Conservation (phyloP, 1,284 basidiomycete genomes). For the Trametes pubescens region DNA sequence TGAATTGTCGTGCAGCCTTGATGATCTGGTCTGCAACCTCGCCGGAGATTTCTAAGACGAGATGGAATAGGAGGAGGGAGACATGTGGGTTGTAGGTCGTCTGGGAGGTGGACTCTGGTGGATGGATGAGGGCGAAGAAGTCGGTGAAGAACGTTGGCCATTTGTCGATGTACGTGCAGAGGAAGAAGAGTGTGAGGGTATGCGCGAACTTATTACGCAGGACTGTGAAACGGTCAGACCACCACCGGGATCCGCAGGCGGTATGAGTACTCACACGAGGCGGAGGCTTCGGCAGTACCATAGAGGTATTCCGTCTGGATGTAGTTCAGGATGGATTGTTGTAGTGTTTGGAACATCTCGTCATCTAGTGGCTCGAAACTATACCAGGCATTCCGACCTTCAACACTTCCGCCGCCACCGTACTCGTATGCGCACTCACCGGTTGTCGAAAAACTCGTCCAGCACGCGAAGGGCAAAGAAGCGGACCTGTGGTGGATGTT, state of each 20-base stretch:
- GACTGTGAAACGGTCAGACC: conserved; percentile 53
- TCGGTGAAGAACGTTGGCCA: conserved; percentile 87
- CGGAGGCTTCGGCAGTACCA: conserved; percentile 77
- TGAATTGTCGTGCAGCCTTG: conserved; percentile 82
- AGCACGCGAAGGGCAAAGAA: conserved; percentile 89
- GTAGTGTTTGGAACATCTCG: conserved; percentile 73
- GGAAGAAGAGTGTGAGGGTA: conserved; percentile 94
- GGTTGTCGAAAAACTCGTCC: conserved; percentile 86
- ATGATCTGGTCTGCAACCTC: conserved; percentile 94
- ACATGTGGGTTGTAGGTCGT: conserved; percentile 80
- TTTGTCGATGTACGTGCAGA: conserved; percentile 86
- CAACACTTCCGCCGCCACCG: background rate
- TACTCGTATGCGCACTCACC: conserved; percentile 57
- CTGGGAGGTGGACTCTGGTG: conserved; percentile 60
- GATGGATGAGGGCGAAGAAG: conserved; percentile 78
- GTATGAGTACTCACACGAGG: conserved; percentile 65
- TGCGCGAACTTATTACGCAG: conserved; percentile 98
- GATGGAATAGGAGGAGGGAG: conserved; percentile 85
- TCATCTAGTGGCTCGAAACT: conserved; percentile 78
- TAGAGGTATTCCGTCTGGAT: conserved; percentile 83
- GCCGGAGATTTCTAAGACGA: conserved; percentile 90
- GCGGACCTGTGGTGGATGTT: conserved; percentile 78
- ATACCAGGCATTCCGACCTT: conserved; percentile 3
- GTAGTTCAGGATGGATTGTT: conserved; percentile 75
- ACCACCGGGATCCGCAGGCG: background rate